These are phyloP conservation scores for Ajuga reptans DNA, from an alignment of 305 asterid species.

Conservation along the genomic window DNA sequence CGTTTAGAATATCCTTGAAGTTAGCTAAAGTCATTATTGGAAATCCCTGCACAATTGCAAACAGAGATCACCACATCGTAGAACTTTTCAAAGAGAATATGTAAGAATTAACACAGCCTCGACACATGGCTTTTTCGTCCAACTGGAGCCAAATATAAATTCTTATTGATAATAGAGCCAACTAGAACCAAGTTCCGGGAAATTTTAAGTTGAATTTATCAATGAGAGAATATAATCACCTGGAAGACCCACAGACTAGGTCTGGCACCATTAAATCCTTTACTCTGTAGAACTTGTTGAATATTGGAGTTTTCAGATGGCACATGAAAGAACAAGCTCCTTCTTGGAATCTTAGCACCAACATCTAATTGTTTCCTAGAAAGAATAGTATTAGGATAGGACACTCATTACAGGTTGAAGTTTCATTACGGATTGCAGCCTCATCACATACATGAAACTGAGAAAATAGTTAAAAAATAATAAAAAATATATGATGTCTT, in stretches of 20 bases:
- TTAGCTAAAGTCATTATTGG: slow-evolving; percentile 48
- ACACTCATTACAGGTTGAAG: no score
- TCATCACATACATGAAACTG: background rate
- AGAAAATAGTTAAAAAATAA: background rate
- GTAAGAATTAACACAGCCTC: background rate
- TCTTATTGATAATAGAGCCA: no score
- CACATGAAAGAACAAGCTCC: slow-evolving; percentile 59
- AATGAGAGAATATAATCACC: slow-evolving; percentile 36
- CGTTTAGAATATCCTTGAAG: slow-evolving; percentile 44
- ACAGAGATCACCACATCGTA: background rate
- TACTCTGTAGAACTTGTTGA: slow-evolving; percentile 42
- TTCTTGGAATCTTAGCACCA: slow-evolving; percentile 78
- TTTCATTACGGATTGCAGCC: background rate
- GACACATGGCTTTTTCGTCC: no score
- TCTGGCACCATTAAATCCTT: slow-evolving; percentile 71
- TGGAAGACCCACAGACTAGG: slow-evolving; percentile 79
- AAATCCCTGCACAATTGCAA: slow-evolving; percentile 45
- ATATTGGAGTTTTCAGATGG: slow-evolving; percentile 54
- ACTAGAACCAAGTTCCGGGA: background rate
- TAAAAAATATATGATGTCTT: background rate
- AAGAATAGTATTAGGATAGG: slow-evolving; percentile 20
- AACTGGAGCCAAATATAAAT: no score
- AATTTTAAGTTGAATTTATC: background rate
- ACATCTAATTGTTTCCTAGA: slow-evolving; percentile 35
- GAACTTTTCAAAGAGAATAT: background rate